phyloP scores from a whole-genome alignment of 495 filamentous ascomycete species.

The Neurospora sp. region DNA sequence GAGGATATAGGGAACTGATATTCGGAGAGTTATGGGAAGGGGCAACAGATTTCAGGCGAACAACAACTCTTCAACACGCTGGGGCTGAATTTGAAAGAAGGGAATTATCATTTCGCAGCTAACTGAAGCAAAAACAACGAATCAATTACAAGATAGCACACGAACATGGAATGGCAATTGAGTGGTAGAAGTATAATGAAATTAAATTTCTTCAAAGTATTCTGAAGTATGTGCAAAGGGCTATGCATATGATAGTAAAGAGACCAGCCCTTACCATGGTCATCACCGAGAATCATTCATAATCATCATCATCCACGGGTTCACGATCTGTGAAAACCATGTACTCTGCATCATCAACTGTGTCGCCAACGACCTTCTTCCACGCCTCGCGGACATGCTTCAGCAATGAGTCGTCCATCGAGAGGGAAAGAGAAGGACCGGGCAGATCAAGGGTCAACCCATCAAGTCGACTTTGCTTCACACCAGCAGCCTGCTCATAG shows the following conservation, averaged over 20 bases:
- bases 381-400: conserved; percentile 53
- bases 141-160: background rate
- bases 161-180: background rate
- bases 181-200: background rate
- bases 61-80: background rate
- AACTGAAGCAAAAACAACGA: background rate
- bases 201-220: background rate
- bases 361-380: conserved; percentile 47
- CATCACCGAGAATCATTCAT: conserved; percentile 18
- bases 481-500: conserved; percentile 42
- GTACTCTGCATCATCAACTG: conserved; percentile 40
- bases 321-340: conserved; percentile 55
- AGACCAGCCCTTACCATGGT: conserved; percentile 6
- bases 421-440: conserved; percentile 47
- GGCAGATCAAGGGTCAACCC: conserved; percentile 37
- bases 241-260: background rate
- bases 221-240: background rate
- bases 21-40: background rate
- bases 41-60: background rate
- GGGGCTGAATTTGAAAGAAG: background rate
- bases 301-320: conserved; percentile 37
- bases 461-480: conserved; percentile 16
- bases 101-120: background rate
- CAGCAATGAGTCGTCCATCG: conserved; percentile 58
- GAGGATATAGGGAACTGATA: background rate